These are phyloP conservation scores for Candida silvicultrix DNA, from an alignment of 805 yeast genomes.

Conservation along the genomic window DNA sequence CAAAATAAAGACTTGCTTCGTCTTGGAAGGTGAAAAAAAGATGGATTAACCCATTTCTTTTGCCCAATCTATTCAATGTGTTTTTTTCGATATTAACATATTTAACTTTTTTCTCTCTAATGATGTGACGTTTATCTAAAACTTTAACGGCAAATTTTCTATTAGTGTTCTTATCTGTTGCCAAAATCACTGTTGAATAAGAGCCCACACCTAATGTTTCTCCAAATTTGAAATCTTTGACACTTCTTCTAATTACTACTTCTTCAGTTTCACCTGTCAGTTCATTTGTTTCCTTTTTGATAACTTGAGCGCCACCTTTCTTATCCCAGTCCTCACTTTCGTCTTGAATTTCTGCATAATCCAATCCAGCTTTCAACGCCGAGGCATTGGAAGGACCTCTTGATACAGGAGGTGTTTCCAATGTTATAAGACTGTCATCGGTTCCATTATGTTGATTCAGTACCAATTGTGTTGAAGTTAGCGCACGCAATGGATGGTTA, in stretches of 20 bases:
- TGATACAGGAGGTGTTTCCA: conserved; percentile 3
- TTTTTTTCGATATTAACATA: conserved; percentile 81
- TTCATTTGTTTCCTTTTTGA: conserved; percentile 36
- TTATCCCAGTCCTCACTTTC: conserved; percentile 40
- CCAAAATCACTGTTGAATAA: conserved; percentile 86
- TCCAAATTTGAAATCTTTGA: conserved; percentile 85
- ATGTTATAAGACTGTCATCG: conserved; percentile 14
- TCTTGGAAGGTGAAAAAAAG: conserved; percentile 78
- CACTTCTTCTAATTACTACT: conserved; percentile 46
- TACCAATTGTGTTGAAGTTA: conserved; percentile 18
- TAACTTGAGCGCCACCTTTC: conserved; percentile 52
- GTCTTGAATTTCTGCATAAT: not conserved
- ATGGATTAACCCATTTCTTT: conserved; percentile 57
- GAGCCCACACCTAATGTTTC: conserved; percentile 93
- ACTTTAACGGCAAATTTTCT: conserved; percentile 78
- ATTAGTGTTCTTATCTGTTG: conserved; percentile 69
- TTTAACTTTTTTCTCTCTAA: conserved; percentile 76
- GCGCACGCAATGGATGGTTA: conserved; percentile 20
- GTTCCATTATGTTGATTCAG: conserved; percentile 19
- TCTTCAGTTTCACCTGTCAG: conserved; percentile 44
- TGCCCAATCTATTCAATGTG: conserved; percentile 63
- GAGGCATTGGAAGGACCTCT: not conserved
- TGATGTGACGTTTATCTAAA: conserved; percentile 69
- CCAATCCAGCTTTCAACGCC: not conserved
- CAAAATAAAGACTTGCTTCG: conserved; percentile 63